Evolutionary conservation across 2,329 filamentous ascomycete species (phyloP), one percentile per base, ranked within the genome.

Genomic region (Beauveria bassiana): DNA sequence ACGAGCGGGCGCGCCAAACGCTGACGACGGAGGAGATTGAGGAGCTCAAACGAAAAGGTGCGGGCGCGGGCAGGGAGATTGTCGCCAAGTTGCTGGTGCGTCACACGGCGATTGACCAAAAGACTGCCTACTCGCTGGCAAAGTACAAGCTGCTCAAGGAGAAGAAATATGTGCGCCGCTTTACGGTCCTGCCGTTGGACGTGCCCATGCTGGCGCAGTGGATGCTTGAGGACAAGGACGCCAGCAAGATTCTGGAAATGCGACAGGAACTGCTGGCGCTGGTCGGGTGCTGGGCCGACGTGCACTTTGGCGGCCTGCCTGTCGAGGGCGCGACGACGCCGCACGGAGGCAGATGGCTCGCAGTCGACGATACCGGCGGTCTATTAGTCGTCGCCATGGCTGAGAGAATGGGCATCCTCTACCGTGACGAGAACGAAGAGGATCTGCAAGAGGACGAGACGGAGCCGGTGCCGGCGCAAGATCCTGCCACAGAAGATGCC

Each of bases 111-210:
- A 82, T 99, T 49, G 92, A 96, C 67, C 89, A 98, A 77, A 99
- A 99, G 80, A 98, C 95, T 0, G 82, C 86, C 0, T 99, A 96
- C 70, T 96, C 92, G 2, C 79, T 97, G 62, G 93, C 93, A 49
- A 99, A 99, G 74, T 99, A 99, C 75, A 96, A 95, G 70, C 79
- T 98, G 20, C 81, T 96, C 51, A 99, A 99, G 78, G 89, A 90
- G 65, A 93, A 88, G 72, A 99, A 99, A 75, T 98, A 96, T 72
- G 83, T 98, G 65, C 87, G 89, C 68, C 82, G 92, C 14, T 98
- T 99, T 70, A 91, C 89, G 0, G 85, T 95, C 1, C 74, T 96
- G 57, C 93, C 93, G 0, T 77, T 98, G 67, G 92, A 97, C 70
- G 86, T 96, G 16, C 81, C 86, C 0, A 81, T 86, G 65, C 78